These are phyloP conservation scores for Aleurites moluccanus DNA, from an alignment of 441 rosid species.

Conservation along the genomic window DNA sequence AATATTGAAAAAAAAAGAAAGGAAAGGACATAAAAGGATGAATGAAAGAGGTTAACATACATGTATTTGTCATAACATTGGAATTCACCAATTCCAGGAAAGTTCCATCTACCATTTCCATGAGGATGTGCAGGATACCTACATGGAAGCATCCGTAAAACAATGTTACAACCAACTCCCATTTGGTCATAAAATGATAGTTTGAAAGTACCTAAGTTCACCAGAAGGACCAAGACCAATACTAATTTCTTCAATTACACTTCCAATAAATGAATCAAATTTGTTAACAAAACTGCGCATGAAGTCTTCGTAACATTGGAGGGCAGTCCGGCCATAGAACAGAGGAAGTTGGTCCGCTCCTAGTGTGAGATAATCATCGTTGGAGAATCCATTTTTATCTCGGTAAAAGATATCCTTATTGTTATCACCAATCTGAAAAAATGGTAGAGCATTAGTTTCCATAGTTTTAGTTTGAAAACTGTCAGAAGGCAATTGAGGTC, in stretches of 20 bases:
- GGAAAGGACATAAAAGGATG: constrained; percentile 10
- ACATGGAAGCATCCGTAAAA: constrained; percentile 31
- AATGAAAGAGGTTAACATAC: constrained; percentile 34
- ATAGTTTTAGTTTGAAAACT: not conserved
- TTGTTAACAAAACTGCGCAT: constrained; percentile 57
- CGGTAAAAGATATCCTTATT: constrained; percentile 60
- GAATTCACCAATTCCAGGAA: constrained; percentile 83
- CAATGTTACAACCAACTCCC: constrained; percentile 13
- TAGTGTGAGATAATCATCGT: constrained; percentile 63
- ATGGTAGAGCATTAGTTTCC: constrained; percentile 3
- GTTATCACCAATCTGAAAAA: constrained; percentile 50
- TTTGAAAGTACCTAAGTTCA: constrained; percentile 61
- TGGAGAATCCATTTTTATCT: constrained; percentile 52
- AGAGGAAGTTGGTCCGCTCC: constrained; percentile 64
- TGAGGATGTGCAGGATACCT: constrained; percentile 74
- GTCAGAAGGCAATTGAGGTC: not conserved
- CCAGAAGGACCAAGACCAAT: constrained; percentile 40
- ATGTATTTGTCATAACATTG: constrained; percentile 77
- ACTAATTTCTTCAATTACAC: constrained; percentile 63
- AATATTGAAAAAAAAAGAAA: constrained; percentile 16
- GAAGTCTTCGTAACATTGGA: constrained; percentile 61
- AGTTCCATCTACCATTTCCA: constrained; percentile 68
- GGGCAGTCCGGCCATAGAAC: constrained; percentile 57
- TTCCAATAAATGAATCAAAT: constrained; percentile 49
- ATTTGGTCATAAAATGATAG: constrained; percentile 21